A percentile compares a stretch with the other conserved stretches of the same genome.
These are phyloP conservation scores for Dactylonectria estremocensis DNA, from an alignment of 2,329 filamentous ascomycete species.

Conservation along the genomic window DNA sequence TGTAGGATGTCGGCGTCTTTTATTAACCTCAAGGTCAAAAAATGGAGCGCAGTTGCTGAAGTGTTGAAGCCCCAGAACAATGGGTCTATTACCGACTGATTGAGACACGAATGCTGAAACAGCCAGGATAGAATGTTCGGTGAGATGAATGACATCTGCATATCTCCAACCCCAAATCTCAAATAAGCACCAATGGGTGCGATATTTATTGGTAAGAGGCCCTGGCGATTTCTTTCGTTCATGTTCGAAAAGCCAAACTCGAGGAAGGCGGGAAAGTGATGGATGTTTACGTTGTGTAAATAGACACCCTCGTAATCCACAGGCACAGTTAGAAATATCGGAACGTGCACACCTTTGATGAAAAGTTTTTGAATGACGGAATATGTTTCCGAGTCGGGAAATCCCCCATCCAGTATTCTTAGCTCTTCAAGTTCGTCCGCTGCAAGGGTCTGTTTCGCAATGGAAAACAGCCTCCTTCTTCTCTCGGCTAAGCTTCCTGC, in stretches of 20 bases:
- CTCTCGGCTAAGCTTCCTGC: neutral
- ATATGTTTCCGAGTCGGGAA: neutral
- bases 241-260: constrained; percentile 3
- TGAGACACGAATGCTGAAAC: neutral
- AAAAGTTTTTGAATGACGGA: neutral
- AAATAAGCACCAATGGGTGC: neutral
- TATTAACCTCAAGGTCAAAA: neutral
- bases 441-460: neutral
- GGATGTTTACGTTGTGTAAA: neutral
- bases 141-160: neutral
- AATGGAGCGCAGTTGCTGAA: constrained; percentile 13
- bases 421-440: neutral
- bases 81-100: neutral
- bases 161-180: neutral
- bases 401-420: neutral
- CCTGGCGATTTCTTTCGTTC: neutral
- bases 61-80: constrained; percentile 3
- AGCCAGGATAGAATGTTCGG: neutral
- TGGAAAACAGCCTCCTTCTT: neutral
- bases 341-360: neutral
- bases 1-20: neutral
- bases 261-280: neutral
- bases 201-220: neutral
- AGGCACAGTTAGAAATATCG: neutral
- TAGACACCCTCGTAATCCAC: constrained; percentile 10